phyloP scores from a whole-genome alignment of 345 rosid genomes.

The Lenwebbia sp. region DNA sequence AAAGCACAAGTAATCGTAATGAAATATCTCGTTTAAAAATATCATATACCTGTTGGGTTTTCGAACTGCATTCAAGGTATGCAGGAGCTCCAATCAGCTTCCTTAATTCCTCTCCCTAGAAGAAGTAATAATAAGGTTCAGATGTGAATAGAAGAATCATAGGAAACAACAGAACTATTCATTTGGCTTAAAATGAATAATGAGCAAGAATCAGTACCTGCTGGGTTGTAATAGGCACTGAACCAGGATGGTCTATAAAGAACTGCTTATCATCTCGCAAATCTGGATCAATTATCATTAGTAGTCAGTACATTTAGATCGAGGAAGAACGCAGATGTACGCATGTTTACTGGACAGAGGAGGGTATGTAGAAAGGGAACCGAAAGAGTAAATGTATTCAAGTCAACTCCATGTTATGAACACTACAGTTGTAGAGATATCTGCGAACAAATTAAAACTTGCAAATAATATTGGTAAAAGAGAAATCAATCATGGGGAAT shows the following conservation, averaged over 20 bases:
- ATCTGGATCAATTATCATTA: slow-evolving; percentile 35
- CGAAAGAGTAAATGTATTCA: background rate
- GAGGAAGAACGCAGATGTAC: background rate
- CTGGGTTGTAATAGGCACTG: slow-evolving; percentile 67
- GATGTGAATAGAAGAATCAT: background rate
- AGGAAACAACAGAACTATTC: background rate
- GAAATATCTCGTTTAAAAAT: background rate
- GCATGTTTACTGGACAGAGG: background rate
- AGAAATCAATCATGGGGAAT: background rate
- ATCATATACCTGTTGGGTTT: slow-evolving; percentile 69
- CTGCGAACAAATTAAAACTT: background rate
- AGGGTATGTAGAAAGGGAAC: background rate
- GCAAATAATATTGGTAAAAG: background rate
- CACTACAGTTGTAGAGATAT: background rate
- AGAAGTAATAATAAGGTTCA: background rate
- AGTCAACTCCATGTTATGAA: background rate
- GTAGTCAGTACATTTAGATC: background rate
- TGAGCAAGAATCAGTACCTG: slow-evolving; percentile 31
- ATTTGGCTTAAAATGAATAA: background rate
- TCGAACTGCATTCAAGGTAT: slow-evolving; percentile 89
- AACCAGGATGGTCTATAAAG: slow-evolving; percentile 85
- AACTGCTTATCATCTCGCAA: slow-evolving; percentile 91
- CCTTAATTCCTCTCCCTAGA: slow-evolving; percentile 90
- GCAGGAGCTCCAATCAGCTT: slow-evolving; percentile 79
- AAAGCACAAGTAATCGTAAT: background rate